phyloP scores from a whole-genome alignment of 1,284 basidiomycete species.

The Sporisorium sorghi region DNA sequence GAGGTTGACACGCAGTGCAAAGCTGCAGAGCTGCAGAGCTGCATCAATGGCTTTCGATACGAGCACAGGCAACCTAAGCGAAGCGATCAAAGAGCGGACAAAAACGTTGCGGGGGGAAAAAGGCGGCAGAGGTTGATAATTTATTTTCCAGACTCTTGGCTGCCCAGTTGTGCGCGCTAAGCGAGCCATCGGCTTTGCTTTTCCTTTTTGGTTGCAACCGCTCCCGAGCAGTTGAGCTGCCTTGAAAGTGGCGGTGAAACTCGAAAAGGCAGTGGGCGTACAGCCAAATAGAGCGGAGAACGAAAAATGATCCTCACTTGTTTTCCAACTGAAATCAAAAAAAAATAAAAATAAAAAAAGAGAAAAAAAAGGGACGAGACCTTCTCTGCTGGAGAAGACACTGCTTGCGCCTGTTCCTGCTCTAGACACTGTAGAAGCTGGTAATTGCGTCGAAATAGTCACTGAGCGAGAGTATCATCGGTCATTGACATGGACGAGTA shows the following conservation, averaged over 20 bases:
- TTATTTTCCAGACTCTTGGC: not conserved
- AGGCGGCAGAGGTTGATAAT: no score
- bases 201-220: not conserved
- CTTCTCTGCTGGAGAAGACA: no score
- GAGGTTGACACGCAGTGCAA: not conserved
- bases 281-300: slow-evolving; percentile 12
- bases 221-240: not conserved
- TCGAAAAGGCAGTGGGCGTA: slow-evolving; percentile 8
- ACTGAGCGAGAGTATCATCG: no score
- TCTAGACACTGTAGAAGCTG: no score
- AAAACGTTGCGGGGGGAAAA: not conserved
- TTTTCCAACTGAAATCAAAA: not conserved
- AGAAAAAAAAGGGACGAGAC: not conserved
- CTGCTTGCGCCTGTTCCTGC: no score
- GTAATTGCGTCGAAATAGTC: no score
- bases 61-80: no score
- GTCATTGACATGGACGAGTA: no score
- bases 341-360: no score
- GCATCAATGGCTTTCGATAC: not conserved
- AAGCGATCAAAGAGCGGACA: not conserved
- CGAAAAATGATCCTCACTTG: slow-evolving; percentile 17
- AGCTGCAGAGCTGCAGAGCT: not conserved
- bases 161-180: not conserved
- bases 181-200: not conserved
- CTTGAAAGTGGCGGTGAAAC: slow-evolving; percentile 7